phyloP scores from a whole-genome alignment of 257 asterid species.

The Scutellaria barbata region DNA sequence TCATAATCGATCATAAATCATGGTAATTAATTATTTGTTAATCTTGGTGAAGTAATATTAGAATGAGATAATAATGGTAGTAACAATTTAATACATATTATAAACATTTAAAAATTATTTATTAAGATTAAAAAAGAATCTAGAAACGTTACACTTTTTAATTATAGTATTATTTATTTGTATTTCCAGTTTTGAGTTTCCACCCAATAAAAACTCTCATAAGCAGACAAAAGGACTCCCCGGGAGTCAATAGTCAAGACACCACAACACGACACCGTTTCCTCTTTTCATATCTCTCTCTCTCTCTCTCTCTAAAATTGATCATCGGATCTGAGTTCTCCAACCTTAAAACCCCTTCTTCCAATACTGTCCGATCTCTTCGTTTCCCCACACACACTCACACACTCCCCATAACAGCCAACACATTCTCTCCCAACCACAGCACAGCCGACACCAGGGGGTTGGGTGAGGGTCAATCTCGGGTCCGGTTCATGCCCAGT shows the following conservation, averaged over 20 bases:
- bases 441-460: neutral
- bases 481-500: slow-evolving; percentile 44
- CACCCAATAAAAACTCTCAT: slow-evolving; percentile 27
- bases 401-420: slow-evolving; percentile 26
- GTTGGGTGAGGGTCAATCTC: neutral
- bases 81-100: no score
- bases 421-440: neutral
- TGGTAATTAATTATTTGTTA: no score
- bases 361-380: slow-evolving; percentile 60
- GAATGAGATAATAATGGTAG: no score
- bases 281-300: slow-evolving; percentile 36
- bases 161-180: no score
- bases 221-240: slow-evolving; percentile 40
- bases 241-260: slow-evolving; percentile 1
- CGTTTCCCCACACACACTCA: slow-evolving; percentile 44
- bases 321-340: slow-evolving; percentile 72
- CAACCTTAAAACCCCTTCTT: slow-evolving; percentile 43
- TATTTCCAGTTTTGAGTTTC: neutral
- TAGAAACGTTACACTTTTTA: no score
- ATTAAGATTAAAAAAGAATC: no score
- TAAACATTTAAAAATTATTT: no score
- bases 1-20: no score
- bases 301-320: slow-evolving; percentile 40
- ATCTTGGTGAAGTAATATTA: no score
- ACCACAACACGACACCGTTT: slow-evolving; percentile 44